These are phyloP conservation scores for Podila minutissima DNA, from an alignment of 192 early-diverging fungal species.

Conservation along the genomic window DNA sequence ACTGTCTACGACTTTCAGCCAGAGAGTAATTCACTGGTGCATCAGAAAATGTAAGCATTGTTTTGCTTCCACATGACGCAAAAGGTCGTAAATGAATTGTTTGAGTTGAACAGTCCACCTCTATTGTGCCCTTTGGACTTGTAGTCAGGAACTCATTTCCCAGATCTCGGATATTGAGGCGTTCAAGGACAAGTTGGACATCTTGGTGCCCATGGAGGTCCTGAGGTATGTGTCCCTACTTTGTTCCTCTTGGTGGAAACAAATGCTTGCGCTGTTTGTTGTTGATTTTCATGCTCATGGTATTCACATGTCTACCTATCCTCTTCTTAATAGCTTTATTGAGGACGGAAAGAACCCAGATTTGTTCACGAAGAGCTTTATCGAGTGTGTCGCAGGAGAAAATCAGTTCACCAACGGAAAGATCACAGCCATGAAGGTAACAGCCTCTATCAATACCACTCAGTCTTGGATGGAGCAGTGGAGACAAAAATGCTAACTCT, in stretches of 20 bases:
- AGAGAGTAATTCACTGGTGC: slow-evolving; percentile 54
- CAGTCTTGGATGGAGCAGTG: too few species aligned
- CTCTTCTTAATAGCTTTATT: slow-evolving; percentile 46
- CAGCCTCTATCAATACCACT: too few species aligned
- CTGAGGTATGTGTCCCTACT: slow-evolving; percentile 39
- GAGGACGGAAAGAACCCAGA: slow-evolving; percentile 64
- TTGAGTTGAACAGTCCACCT: not conserved
- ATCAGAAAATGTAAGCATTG: slow-evolving; percentile 60
- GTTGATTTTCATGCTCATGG: not conserved
- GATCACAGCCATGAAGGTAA: slow-evolving; percentile 57
- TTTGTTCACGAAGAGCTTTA: slow-evolving; percentile 62
- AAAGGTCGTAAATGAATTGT: not conserved
- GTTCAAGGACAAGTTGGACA: slow-evolving; percentile 58
- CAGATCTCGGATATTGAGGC: slow-evolving; percentile 35
- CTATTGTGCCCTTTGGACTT: not conserved
- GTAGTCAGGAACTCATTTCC: slow-evolving; percentile 42
- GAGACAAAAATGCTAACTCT: too few species aligned
- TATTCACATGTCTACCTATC: not conserved
- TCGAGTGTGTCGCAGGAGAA: slow-evolving; percentile 60
- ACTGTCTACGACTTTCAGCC: slow-evolving; percentile 66
- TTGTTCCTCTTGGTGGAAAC: too few species aligned
- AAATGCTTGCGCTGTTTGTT: not conserved
- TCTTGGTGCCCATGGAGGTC: slow-evolving; percentile 62
- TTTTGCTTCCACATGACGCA: not conserved
- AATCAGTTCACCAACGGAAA: slow-evolving; percentile 68